Base-by-base conservation (phyloP, 2,329 filamentous ascomycete genomes). In the Cytospora paraplurivora region DNA sequence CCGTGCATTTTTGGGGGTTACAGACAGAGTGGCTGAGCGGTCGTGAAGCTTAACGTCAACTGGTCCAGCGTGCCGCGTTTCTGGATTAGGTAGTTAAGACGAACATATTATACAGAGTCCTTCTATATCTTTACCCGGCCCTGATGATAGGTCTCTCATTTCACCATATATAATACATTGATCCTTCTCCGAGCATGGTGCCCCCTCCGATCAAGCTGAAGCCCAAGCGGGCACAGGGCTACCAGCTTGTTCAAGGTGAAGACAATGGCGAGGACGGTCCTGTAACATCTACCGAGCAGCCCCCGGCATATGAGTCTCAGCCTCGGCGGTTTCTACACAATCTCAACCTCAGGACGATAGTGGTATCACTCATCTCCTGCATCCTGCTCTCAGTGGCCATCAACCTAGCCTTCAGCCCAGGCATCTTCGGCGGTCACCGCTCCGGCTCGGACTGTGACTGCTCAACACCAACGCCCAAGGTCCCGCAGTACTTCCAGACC, bases 401-500 rank as follows among this genome's bases (percentile, higher is more conserved):
- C 63, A 68, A 71, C 63, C 63, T 71, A 35, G 62, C 66, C 21
- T 57, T 60, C 56, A 67, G 68, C 53, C 69, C 66, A 53, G 65
- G 64, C 17, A 47, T 63, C 53, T n/a, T 56, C 67, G 55, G 56
- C 27, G 55, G 56, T 32, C 38, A 49, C 66, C 41, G 58, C 59
- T 15, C 59, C 37, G 56, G 57, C 52, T 55, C 54, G 15, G 55
- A 34, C 38, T 64, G 61, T 33, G 53, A 44, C 61, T 64, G 64
- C 41, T 3, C 57, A 17, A 17, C n/a, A 7, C 52, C 64, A 7
- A 62, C 59, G 11, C 67, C 71, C 61, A 76, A 79, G 49, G 80
- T 87, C 54, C 86, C 86, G 32, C 83, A 88, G 71, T 85, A 88
- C 72, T 88, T 87, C 69, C 83, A 87, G 72, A 88, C 85, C 0